Conservation (phyloP, 192 early-diverging fungal genomes). For the Coemansia sp. region DNA sequence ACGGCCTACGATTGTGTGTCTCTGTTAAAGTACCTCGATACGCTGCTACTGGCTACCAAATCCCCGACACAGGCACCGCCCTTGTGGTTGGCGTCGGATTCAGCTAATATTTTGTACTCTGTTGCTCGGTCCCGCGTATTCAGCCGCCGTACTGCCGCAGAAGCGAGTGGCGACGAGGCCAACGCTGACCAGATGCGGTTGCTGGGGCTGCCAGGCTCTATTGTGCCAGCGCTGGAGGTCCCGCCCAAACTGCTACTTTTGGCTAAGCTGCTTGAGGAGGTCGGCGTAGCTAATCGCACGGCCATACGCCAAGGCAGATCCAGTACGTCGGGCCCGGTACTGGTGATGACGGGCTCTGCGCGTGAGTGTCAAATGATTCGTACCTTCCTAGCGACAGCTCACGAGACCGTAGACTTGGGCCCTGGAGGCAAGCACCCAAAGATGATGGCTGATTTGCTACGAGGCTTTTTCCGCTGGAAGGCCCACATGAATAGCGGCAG, state of each 20-base stretch:
- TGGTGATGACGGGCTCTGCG: conserved; percentile 28
- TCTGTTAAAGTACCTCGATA: conserved; percentile 84
- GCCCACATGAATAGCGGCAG: conserved; percentile 52
- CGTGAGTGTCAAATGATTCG: conserved; percentile 32
- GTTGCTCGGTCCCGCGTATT: conserved; percentile 59
- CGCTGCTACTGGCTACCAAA: conserved; percentile 64
- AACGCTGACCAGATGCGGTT: conserved; percentile 24
- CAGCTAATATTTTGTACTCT: conserved; percentile 77
- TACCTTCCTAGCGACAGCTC: conserved; percentile 2
- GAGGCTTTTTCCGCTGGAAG: conserved; percentile 79
- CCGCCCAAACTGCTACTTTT: conserved; percentile 90
- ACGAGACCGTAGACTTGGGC: neutral
- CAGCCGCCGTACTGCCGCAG: conserved; percentile 4
- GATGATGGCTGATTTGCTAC: conserved; percentile 54
- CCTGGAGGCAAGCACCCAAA: conserved; percentile 19
- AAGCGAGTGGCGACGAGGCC: neutral
- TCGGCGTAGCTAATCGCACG: conserved; percentile 42
- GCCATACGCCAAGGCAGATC: neutral
- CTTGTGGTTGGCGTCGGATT: conserved; percentile 80
- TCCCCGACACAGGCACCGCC: conserved; percentile 39
- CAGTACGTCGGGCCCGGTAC: conserved; percentile 17
- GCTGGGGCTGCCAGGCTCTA: conserved; percentile 62
- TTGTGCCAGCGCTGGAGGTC: conserved; percentile 78
- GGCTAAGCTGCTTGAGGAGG: conserved; percentile 70
- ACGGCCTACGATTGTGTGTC: conserved; percentile 85